Conservation (phyloP, 2,329 filamentous ascomycete species). For the Cercospora zeae-maydis region DNA sequence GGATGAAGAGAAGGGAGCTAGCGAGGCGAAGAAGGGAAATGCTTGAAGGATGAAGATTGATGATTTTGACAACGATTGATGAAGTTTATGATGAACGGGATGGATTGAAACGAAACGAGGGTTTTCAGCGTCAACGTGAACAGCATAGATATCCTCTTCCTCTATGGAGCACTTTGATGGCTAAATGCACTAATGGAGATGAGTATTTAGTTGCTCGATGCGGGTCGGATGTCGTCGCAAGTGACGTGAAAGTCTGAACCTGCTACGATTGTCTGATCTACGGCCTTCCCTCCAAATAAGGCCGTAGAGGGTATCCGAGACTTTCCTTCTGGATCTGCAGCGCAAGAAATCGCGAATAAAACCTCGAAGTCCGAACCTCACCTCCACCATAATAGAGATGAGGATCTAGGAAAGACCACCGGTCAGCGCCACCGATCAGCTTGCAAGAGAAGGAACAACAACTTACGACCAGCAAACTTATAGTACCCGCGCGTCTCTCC, state of each 20-base stretch:
- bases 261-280: neutral
- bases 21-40: neutral
- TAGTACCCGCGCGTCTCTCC: conserved; percentile 47
- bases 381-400: conserved; percentile 48
- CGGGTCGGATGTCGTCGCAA: neutral
- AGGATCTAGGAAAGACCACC: conserved; percentile 29
- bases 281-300: conserved; percentile 7
- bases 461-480: conserved; percentile 40
- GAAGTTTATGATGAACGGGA: neutral
- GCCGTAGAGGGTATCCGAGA: conserved; percentile 8
- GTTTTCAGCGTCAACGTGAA: neutral
- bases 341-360: conserved; percentile 45
- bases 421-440: conserved; percentile 14
- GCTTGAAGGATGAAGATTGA: neutral
- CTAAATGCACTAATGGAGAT: neutral
- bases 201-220: neutral
- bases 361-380: conserved; percentile 47
- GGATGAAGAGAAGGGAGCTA: neutral
- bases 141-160: neutral
- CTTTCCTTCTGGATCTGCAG: conserved; percentile 43
- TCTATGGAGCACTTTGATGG: neutral
- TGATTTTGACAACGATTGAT: neutral
- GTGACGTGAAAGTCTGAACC: neutral
- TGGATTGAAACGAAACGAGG: neutral
- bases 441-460: neutral